Evolutionary conservation across 345 rosid species (phyloP).

Genomic region (Diplotaxis tenuifolia): DNA sequence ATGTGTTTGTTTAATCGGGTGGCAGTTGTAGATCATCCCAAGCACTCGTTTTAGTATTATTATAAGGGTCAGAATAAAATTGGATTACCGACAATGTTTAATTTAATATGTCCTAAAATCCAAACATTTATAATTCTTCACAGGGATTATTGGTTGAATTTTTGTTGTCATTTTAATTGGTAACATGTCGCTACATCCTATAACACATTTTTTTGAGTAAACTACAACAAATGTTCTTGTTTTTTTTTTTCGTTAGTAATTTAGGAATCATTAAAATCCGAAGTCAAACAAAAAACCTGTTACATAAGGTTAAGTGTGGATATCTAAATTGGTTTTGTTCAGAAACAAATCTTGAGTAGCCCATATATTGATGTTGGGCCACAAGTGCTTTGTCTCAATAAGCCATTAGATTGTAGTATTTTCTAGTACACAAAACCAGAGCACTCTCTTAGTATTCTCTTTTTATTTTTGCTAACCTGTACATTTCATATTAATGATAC

Average conservation of each 20-base stretch:
- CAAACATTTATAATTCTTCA: too few species aligned
- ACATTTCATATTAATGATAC: too few species aligned
- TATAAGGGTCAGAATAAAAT: neutral
- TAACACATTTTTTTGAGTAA: too few species aligned
- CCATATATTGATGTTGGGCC: constrained; percentile 1
- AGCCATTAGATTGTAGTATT: neutral
- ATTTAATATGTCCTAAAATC: constrained; percentile 1
- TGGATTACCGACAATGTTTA: neutral
- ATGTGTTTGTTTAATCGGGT: neutral
- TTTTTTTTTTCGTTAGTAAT: too few species aligned
- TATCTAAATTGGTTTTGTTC: neutral
- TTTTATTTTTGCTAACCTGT: too few species aligned
- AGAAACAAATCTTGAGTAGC: neutral
- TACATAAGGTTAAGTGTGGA: too few species aligned
- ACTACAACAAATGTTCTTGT: too few species aligned
- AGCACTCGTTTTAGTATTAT: neutral
- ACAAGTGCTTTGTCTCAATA: neutral
- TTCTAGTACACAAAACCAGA: neutral
- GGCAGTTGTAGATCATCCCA: constrained; percentile 22
- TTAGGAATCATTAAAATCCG: neutral
- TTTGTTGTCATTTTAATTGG: neutral
- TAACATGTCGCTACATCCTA: neutral
- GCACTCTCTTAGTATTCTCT: neutral
- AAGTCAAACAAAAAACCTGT: neutral
- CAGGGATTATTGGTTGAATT: neutral